phyloP scores from a whole-genome alignment of 345 rosid species.

The Hibiscus trionum region DNA sequence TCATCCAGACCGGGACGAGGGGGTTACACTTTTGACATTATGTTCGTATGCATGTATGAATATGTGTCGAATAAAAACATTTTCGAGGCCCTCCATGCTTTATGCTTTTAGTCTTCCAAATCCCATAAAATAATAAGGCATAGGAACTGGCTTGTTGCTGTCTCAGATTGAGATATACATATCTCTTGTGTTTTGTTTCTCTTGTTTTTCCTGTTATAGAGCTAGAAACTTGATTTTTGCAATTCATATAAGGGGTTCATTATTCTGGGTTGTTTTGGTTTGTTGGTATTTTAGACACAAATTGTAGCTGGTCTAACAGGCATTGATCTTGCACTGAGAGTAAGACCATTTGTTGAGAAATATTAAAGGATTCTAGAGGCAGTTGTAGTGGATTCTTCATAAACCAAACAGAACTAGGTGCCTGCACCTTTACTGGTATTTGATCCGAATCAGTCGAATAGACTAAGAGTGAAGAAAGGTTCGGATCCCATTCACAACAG shows the following conservation, averaged over 20 bases:
- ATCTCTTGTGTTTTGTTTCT: constrained; percentile 1
- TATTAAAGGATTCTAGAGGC: constrained; percentile 31
- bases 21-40: too few relatives aligned
- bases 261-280: constrained; percentile 23
- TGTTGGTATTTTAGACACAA: constrained; percentile 29
- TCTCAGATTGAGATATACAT: constrained; percentile 13
- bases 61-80: neutral
- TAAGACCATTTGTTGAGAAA: constrained; percentile 19
- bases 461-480: constrained; percentile 55
- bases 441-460: constrained; percentile 55
- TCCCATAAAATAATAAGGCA: constrained; percentile 29
- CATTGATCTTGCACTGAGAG: constrained; percentile 28
- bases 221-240: constrained; percentile 34
- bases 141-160: constrained; percentile 7
- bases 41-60: neutral
- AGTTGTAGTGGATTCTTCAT: constrained; percentile 23
- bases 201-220: neutral
- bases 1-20: too few relatives aligned
- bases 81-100: constrained; percentile 23
- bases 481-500: constrained; percentile 87
- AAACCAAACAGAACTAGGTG: constrained; percentile 24
- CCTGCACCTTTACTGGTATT: constrained; percentile 45
- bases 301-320: constrained; percentile 32
- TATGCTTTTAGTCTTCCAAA: constrained; percentile 27
- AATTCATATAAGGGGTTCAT: constrained; percentile 22